Evolutionary conservation across 305 asterid genomes (phyloP).

Genomic region (Rubia balearica): DNA sequence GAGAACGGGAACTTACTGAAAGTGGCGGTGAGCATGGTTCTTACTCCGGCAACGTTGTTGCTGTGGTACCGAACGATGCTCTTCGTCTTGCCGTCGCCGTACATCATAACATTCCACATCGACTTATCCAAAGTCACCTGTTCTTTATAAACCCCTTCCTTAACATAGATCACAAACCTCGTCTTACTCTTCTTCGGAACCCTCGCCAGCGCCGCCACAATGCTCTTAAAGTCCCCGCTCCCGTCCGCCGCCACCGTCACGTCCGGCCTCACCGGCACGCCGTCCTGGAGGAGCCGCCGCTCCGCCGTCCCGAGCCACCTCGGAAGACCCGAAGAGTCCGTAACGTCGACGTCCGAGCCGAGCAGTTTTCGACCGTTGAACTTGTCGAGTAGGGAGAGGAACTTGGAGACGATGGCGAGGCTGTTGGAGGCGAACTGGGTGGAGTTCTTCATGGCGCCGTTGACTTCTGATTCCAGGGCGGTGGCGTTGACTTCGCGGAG

Average conservation of each 20-base stretch:
- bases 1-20: not conserved
- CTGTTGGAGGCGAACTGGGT: slow-evolving; percentile 65
- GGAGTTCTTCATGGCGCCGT: slow-evolving; percentile 41
- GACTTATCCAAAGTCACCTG: slow-evolving; percentile 33
- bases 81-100: not conserved
- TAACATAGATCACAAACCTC: slow-evolving; percentile 63
- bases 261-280: slow-evolving; percentile 34
- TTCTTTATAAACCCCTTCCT: slow-evolving; percentile 70
- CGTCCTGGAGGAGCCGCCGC: slow-evolving; percentile 60
- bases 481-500: slow-evolving; percentile 52
- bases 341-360: slow-evolving; percentile 25
- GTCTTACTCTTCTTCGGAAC: slow-evolving; percentile 60
- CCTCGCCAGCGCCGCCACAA: slow-evolving; percentile 74
- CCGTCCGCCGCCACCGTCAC: slow-evolving; percentile 88
- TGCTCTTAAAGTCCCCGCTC: slow-evolving; percentile 54
- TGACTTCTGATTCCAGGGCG: slow-evolving; percentile 18
- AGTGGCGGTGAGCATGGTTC: not conserved
- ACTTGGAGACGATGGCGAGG: slow-evolving; percentile 58
- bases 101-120: not conserved
- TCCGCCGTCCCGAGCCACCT: slow-evolving; percentile 67
- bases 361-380: slow-evolving; percentile 45
- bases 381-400: slow-evolving; percentile 32
- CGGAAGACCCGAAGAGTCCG: slow-evolving; percentile 30
- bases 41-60: not conserved
- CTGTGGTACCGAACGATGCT: not conserved